These are phyloP conservation scores for Aspergillus ustus DNA, from an alignment of 2,329 filamentous ascomycete genomes.

Conservation along the genomic window DNA sequence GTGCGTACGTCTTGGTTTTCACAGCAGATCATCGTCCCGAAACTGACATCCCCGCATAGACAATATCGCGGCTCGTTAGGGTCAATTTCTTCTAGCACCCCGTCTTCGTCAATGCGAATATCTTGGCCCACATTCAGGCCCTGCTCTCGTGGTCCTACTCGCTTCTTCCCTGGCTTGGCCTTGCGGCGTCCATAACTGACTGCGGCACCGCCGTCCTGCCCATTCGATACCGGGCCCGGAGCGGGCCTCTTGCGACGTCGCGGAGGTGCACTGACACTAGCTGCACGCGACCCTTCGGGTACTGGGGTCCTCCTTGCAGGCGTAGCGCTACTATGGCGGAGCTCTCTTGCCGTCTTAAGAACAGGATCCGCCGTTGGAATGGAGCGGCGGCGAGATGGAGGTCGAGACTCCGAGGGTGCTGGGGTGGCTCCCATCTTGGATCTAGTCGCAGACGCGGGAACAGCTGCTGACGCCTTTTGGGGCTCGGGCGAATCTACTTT, in stretches of 20 bases:
- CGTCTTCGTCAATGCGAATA: constrained; percentile 53
- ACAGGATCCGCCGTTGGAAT: constrained; percentile 33
- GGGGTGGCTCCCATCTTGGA: constrained; percentile 15
- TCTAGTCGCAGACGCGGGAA: neutral
- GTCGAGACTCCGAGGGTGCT: constrained; percentile 39
- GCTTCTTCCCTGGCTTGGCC: constrained; percentile 54
- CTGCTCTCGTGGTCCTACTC: constrained; percentile 46
- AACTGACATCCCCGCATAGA: constrained; percentile 67
- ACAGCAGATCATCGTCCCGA: constrained; percentile 68
- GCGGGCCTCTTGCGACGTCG: constrained; percentile 63
- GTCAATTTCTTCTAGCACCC: constrained; percentile 58
- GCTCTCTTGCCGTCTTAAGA: constrained; percentile 33
- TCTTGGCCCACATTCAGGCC: constrained; percentile 35
- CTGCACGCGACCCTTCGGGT: constrained; percentile 47
- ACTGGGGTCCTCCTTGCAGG: constrained; percentile 45
- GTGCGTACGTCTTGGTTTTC: constrained; percentile 61
- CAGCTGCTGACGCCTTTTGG: constrained; percentile 26
- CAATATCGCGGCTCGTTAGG: constrained; percentile 68
- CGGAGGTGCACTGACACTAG: constrained; percentile 36
- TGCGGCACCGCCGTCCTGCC: constrained; percentile 63
- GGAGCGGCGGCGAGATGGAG: constrained; percentile 40
- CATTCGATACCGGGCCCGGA: constrained; percentile 62
- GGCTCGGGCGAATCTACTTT: constrained; percentile 26
- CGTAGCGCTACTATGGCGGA: constrained; percentile 48
- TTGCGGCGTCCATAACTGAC: constrained; percentile 66